Evolutionary conservation across 2,329 filamentous ascomycete species (phyloP).

Genomic region (Diaporthe amygdali): DNA sequence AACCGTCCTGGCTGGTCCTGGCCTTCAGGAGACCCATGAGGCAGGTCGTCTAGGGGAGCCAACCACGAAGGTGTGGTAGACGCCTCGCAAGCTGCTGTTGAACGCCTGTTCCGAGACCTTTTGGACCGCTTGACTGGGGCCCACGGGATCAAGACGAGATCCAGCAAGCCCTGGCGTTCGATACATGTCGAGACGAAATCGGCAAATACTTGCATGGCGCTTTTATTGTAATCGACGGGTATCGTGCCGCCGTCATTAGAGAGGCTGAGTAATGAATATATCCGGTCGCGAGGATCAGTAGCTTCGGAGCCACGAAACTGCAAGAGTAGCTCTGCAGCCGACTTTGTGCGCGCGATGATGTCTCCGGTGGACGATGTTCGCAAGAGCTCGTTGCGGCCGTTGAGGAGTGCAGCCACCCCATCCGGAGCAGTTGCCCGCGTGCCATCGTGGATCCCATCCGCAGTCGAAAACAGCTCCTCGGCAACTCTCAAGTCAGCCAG

Average conservation of each 20-base stretch:
- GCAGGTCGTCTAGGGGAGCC: background rate
- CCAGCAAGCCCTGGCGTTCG: background rate
- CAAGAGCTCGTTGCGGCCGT: background rate
- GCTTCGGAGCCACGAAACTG: background rate
- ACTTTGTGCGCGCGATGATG: background rate
- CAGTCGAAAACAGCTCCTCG: background rate
- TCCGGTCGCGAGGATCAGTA: background rate
- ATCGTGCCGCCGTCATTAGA: background rate
- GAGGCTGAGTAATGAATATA: background rate
- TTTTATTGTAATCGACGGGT: background rate
- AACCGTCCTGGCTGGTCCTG: no score
- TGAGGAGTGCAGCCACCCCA: background rate
- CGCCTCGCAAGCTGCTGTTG: background rate
- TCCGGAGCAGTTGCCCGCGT: background rate
- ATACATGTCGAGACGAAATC: background rate
- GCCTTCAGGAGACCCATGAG: background rate
- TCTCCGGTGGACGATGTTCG: background rate
- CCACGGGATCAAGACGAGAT: background rate
- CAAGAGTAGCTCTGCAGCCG: background rate
- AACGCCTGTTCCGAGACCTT: background rate
- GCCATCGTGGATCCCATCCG: background rate
- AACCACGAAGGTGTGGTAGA: background rate
- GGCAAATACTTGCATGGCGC: background rate
- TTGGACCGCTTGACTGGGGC: background rate
- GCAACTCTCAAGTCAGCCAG: background rate